phyloP scores from a whole-genome alignment of 2,329 filamentous ascomycete genomes.

The Pseudogymnoascus sp. region DNA sequence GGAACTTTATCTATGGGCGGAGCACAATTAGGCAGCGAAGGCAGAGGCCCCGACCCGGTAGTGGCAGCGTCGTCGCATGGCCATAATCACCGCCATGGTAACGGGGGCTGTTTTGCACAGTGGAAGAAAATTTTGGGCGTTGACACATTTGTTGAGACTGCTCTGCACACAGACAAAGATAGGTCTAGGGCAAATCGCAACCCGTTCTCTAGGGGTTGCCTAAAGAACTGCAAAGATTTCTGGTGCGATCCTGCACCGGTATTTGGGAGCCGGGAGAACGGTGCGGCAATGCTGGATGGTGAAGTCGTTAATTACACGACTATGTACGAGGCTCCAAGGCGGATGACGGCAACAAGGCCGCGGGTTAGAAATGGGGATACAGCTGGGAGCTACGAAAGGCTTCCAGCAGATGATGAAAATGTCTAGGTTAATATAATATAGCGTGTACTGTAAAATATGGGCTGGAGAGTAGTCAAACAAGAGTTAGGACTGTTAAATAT shows the following conservation, averaged over 20 bases:
- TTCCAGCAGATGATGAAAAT: conserved; percentile 13
- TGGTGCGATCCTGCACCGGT: conserved; percentile 85
- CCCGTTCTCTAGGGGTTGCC: conserved; percentile 72
- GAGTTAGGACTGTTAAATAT: background rate
- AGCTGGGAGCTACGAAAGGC: conserved; percentile 13
- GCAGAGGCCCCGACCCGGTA: conserved; percentile 55
- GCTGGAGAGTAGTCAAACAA: background rate
- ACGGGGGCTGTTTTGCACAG: conserved; percentile 61
- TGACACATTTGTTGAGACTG: conserved; percentile 89
- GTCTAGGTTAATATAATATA: background rate
- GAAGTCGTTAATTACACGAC: conserved; percentile 75
- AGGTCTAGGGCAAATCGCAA: conserved; percentile 50
- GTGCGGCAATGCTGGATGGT: conserved; percentile 68
- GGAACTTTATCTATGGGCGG: conserved; percentile 56
- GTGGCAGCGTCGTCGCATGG: conserved; percentile 36
- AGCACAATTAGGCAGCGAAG: conserved; percentile 59
- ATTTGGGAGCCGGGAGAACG: conserved; percentile 66
- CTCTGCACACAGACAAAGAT: conserved; percentile 53
- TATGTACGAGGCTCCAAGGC: conserved; percentile 76
- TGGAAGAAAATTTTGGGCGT: conserved; percentile 83
- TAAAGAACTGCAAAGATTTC: conserved; percentile 93
- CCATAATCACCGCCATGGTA: conserved; percentile 44
- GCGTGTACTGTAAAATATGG: background rate
- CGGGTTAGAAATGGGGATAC: conserved; percentile 21
- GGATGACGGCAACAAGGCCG: conserved; percentile 41